A percentile compares a stretch with the other conserved stretches of the same genome.
Evolutionary conservation across 2,329 filamentous ascomycete genomes (phyloP).

Genomic region (Penicillium sp.): DNA sequence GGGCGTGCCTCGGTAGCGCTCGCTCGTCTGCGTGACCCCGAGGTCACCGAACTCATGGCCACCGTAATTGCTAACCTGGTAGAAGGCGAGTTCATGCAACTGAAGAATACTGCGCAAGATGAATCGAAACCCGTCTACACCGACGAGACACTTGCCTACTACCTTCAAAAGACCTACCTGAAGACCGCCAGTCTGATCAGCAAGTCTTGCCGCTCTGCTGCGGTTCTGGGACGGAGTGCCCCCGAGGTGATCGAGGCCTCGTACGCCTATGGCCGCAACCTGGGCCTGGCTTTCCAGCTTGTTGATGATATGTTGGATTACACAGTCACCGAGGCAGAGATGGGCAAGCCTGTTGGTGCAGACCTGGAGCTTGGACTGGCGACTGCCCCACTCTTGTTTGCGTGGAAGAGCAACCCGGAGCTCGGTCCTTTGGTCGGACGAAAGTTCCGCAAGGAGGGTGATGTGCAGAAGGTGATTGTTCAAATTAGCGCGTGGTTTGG

Average conservation of each 20-base stretch:
- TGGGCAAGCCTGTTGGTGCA: constrained; percentile 92
- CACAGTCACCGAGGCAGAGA: constrained; percentile 75
- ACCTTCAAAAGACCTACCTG: constrained; percentile 96
- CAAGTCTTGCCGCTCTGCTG: constrained; percentile 89
- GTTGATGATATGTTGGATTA: constrained; percentile 99
- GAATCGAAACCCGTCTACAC: constrained; percentile 82
- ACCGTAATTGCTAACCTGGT: constrained; percentile 97
- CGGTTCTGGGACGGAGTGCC: constrained; percentile 75
- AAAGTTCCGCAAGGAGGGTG: constrained; percentile 80
- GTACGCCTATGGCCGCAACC: constrained; percentile 87
- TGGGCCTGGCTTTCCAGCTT: constrained; percentile 93
- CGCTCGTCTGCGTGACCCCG: constrained; percentile 82
- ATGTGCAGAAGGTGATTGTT: constrained; percentile 71
- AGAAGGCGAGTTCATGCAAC: constrained; percentile 98
- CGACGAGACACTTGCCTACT: constrained; percentile 86
- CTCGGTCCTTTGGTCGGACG: constrained; percentile 84
- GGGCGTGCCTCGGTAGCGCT: constrained; percentile 91
- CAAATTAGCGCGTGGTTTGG: background rate
- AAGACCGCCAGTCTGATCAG: constrained; percentile 95
- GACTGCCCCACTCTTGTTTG: constrained; percentile 90
- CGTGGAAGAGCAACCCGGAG: constrained; percentile 85
- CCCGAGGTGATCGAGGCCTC: constrained; percentile 81
- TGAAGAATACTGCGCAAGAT: constrained; percentile 91
- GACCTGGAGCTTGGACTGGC: constrained; percentile 91
- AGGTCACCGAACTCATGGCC: constrained; percentile 90